Base-by-base conservation (phyloP, 106 monocot species). In the Phalaenopsis aphrodite region DNA sequence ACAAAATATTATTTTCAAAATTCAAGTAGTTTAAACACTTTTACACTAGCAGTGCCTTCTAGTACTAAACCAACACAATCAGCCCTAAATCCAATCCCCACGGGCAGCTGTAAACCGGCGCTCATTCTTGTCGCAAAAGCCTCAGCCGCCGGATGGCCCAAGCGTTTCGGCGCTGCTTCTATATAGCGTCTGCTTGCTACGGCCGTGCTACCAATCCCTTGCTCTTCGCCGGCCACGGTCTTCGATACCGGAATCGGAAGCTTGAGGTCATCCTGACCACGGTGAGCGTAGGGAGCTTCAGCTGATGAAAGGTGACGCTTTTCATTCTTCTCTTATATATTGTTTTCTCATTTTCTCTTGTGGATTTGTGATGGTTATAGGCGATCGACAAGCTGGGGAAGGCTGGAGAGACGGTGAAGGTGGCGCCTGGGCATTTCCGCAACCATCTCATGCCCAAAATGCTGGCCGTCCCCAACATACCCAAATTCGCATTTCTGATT, bases 401-500 rank as follows among this genome's bases (percentile, higher is more conserved):
- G 79, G 90, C 90, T 24, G 97, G 97, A 68, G 97, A 98, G 81
- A 91, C 88, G 52, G 97, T 94, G 81, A 88, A 87, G 68, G 97
- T 98, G 72, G 97, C 97, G 15, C 94, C 94, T 1, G 97, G 97
- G 61, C 83, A 92, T 83, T 98, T 98, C 77, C 87, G 97, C 48
- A 98, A 94, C 86, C 89, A 92, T 76, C 85, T 98, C 45, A 98
- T 98, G 97, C 97, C 97, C 75, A 98, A 94, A 82, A 77, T 98
- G 65, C 89, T 97, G 10, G 96, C 96, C 10, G 92, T 96, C 17
- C 97, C 97, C 38, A 94, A 97, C 78, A 86, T 97, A 77, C 85
- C 88, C 11, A 97, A 92, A 83, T 97, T 83, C 49, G 89, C 86
- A 2, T 83, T 84, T 47, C 85, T 97, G 30, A 83, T 94, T 58